Evolutionary conservation across 192 early-diverging fungal species (phyloP), one percentile per base, ranked within the genome.

Genomic region (Glomus cerebriforme): DNA sequence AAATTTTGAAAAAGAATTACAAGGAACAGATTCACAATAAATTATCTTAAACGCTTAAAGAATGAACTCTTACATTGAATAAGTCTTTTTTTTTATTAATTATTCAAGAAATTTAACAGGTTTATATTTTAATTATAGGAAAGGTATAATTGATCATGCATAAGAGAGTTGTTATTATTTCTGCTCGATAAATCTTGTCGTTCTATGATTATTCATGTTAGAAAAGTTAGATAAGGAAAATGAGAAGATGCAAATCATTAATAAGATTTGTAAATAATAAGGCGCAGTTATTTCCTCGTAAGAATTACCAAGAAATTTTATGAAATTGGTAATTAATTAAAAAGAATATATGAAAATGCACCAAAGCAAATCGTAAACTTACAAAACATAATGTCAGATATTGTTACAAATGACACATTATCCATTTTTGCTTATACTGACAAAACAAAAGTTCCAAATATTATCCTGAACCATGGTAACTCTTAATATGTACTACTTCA

Each of bases 191-290:
- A 43, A 63, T 80, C 35, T 34, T 71, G 12, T 19, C 62, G 26
- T 71, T 80, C 34, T 73, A 65, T 64, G 79, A 73, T 62, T 72
- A 65, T 47, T 80, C 45, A 72, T n/a, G n/a, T n/a, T n/a, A n/a
- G n/a, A n/a, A n/a, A n/a, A n/a, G n/a, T n/a, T n/a, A n/a, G n/a
- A n/a, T 59, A 27, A 71, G 17, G 22, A 45, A 9, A 60, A 62
- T 54, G 17, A 27, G 31, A 73, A n/a, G 59, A 19, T 80, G 79
- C 22, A 27, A 8, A 59, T 65, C 71, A 7, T 59, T 80, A 10
- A 26, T 80, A 17, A 62, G 12, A 17, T 80, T 26, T 60, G 59
- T 73, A 10, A 59, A n/a, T 47, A 60, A 10, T 8, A 35, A 80
- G 22, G 65, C 70, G 0, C 3, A 63, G 13, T 27, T 74, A 31